A percentile compares a stretch with the other conserved stretches of the same genome.
phyloP scores from a whole-genome alignment of 805 yeast species.

The Candida sanyiensis region DNA sequence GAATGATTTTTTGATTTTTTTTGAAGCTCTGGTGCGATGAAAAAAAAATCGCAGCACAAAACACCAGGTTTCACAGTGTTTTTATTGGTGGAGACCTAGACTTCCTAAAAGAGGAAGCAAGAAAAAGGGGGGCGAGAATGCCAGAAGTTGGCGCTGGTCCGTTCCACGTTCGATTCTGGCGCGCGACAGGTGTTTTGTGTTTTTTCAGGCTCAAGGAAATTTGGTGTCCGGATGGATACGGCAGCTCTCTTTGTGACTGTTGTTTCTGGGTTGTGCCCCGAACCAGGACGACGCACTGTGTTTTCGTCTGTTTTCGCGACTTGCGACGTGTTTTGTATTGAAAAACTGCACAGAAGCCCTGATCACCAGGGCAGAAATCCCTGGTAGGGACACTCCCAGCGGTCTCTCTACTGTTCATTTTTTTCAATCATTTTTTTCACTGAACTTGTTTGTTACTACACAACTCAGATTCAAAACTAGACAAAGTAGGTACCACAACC shows the following conservation, averaged over 20 bases:
- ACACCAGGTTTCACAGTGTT: conserved; percentile 17
- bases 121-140: too few species aligned
- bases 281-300: conserved; percentile 1
- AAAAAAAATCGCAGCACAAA: conserved; percentile 3
- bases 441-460: conserved; percentile 1
- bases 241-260: conserved; percentile 7
- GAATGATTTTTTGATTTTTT: conserved; percentile 20
- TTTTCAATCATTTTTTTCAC: conserved; percentile 6
- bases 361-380: not conserved
- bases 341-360: conserved; percentile 9
- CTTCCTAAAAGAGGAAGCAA: too few species aligned
- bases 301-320: not conserved
- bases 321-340: not conserved
- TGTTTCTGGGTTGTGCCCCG: not conserved
- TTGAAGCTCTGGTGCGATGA: too few species aligned
- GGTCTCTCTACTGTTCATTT: not conserved
- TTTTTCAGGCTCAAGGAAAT: not conserved
- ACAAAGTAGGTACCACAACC: conserved; percentile 11
- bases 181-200: not conserved
- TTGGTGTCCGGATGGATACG: conserved; percentile 9
- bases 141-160: too few species aligned
- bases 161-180: conserved; percentile 10
- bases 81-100: conserved; percentile 20
- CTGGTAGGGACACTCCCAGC: conserved; percentile 5
- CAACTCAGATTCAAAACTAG: conserved; percentile 9